phyloP scores from a whole-genome alignment of 139 green algal genomes.

The Haematococcus sp. region DNA sequence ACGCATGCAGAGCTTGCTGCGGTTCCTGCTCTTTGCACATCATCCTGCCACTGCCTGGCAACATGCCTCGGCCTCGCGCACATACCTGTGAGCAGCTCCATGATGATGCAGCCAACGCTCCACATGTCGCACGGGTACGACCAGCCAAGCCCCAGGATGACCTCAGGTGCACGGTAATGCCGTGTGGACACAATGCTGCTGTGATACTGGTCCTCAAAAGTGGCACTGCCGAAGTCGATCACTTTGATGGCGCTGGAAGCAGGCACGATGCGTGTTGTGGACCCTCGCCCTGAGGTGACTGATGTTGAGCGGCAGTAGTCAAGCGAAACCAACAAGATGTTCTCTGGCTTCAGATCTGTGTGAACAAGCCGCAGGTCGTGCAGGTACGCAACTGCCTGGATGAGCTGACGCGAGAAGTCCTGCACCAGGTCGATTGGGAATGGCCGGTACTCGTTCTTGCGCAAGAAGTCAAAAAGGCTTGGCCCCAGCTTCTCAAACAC shows the following conservation, averaged over 20 bases:
- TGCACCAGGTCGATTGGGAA: slow-evolving; percentile 86
- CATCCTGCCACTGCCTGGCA: no score
- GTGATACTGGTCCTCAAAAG: slow-evolving; percentile 93
- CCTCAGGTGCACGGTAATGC: slow-evolving; percentile 95
- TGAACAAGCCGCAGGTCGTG: slow-evolving; percentile 91
- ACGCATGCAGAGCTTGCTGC: no score
- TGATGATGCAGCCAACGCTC: slow-evolving; percentile 94
- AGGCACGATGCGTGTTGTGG: slow-evolving; percentile 45
- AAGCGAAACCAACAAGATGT: slow-evolving; percentile 83
- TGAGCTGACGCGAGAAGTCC: slow-evolving; percentile 74
- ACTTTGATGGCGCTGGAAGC: slow-evolving; percentile 60
- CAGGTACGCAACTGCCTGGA: slow-evolving; percentile 83
- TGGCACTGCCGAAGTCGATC: slow-evolving; percentile 98
- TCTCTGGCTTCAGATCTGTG: slow-evolving; percentile 99
- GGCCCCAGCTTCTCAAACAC: slow-evolving; percentile 95
- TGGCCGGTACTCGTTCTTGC: slow-evolving; percentile 87
- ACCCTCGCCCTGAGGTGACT: background rate
- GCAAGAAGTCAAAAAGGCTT: slow-evolving; percentile 94
- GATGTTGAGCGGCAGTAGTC: slow-evolving; percentile 46
- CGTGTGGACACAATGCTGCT: slow-evolving; percentile 83
- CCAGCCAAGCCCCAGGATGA: slow-evolving; percentile 94
- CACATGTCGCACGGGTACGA: slow-evolving; percentile 93
- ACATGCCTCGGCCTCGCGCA: no score
- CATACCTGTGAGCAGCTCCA: slow-evolving; percentile 87
- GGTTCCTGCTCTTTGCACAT: no score